phyloP scores from a whole-genome alignment of 2,329 filamentous ascomycete species.

The Scytalidium lignicola region DNA sequence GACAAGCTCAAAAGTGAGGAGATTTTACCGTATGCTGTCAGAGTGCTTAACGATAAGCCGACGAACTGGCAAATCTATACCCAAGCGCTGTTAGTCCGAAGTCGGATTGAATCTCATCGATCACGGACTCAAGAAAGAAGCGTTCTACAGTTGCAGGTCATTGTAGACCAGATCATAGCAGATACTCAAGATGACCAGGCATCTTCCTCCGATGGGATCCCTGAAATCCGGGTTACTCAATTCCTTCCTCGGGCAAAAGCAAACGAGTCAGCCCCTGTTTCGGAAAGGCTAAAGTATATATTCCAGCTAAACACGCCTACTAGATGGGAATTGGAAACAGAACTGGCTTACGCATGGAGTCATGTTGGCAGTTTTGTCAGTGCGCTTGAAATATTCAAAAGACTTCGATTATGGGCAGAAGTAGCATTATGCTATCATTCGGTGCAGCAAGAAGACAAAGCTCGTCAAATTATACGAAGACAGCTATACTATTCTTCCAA shows the following conservation, averaged over 20 bases:
- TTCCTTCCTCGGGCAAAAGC: slow-evolving; percentile 76
- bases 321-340: slow-evolving; percentile 89
- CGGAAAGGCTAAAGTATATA: slow-evolving; percentile 75
- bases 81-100: slow-evolving; percentile 83
- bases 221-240: slow-evolving; percentile 55
- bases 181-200: slow-evolving; percentile 52
- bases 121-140: slow-evolving; percentile 85
- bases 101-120: slow-evolving; percentile 81
- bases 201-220: slow-evolving; percentile 26
- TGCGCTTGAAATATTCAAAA: slow-evolving; percentile 92
- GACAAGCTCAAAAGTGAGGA: slow-evolving; percentile 90
- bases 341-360: slow-evolving; percentile 90
- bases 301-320: slow-evolving; percentile 80
- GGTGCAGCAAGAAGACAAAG: slow-evolving; percentile 68
- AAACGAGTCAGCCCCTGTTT: slow-evolving; percentile 71
- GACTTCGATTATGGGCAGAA: slow-evolving; percentile 90
- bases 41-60: slow-evolving; percentile 81
- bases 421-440: slow-evolving; percentile 71
- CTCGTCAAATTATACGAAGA: slow-evolving; percentile 67
- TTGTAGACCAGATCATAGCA: slow-evolving; percentile 91
- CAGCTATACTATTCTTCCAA: slow-evolving; percentile 68
- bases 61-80: slow-evolving; percentile 99
- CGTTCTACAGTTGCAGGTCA: slow-evolving; percentile 85
- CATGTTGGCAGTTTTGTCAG: slow-evolving; percentile 80
- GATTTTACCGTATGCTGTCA: slow-evolving; percentile 82